Percentiles rank a stretch among this genome's conserved stretches.
These are phyloP conservation scores for Dillenia suffruticosa DNA, from an alignment of 164 flowering plant genomes.

Conservation along the genomic window DNA sequence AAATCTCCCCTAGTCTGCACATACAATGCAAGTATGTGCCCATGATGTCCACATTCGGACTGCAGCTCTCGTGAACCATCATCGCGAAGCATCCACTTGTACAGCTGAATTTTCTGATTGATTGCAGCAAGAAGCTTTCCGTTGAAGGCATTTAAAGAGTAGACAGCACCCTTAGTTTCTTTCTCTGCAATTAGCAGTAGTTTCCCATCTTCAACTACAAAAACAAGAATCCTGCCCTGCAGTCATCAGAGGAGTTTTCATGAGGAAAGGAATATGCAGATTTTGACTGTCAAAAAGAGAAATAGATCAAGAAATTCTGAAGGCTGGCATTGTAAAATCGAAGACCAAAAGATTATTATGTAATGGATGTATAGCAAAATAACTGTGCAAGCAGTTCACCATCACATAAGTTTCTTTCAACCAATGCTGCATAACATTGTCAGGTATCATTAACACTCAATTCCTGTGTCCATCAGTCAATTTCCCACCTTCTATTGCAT, in stretches of 20 bases:
- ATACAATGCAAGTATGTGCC: constrained; percentile 93
- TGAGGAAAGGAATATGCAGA: background rate
- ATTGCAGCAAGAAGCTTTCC: constrained; percentile 95
- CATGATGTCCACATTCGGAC: constrained; percentile 95
- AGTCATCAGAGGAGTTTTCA: background rate
- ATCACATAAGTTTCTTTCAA: too few species aligned
- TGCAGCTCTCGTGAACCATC: constrained; percentile 93
- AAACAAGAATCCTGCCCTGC: constrained; percentile 88
- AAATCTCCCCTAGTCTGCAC: constrained; percentile 98
- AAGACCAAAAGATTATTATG: too few species aligned
- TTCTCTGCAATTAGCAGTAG: constrained; percentile 85
- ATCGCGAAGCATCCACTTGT: constrained; percentile 95
- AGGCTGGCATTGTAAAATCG: too few species aligned
- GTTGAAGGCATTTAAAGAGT: constrained; percentile 86
- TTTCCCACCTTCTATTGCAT: too few species aligned
- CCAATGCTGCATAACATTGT: too few species aligned
- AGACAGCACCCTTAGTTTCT: constrained; percentile 96
- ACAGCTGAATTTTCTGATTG: constrained; percentile 93
- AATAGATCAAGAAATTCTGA: background rate
- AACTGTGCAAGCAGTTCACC: too few species aligned
- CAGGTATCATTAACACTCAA: too few species aligned
- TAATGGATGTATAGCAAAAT: too few species aligned
- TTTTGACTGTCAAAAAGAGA: background rate
- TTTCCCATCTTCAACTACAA: constrained; percentile 90
- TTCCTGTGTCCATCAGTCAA: too few species aligned